These are phyloP conservation scores for Parastagonospora avenae DNA, from an alignment of 2,329 filamentous ascomycete species.

Conservation along the genomic window DNA sequence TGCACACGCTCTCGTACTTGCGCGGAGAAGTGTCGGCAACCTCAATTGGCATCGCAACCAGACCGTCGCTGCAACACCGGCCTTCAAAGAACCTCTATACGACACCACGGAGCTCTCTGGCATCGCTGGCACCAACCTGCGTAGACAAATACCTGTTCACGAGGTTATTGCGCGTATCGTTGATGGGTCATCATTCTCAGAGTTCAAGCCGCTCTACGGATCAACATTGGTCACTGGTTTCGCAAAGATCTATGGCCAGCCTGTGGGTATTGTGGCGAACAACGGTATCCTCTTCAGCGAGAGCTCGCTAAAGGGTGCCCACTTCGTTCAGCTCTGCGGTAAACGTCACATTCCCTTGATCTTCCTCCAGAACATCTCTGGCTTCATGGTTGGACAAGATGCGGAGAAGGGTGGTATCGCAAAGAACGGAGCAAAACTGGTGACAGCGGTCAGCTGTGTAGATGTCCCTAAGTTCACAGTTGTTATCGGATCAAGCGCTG, in stretches of 20 bases:
- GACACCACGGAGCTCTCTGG: slow-evolving; percentile 79
- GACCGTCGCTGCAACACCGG: slow-evolving; percentile 38
- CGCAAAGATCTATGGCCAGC: slow-evolving; percentile 85
- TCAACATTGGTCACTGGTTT: slow-evolving; percentile 88
- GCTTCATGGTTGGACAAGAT: slow-evolving; percentile 96
- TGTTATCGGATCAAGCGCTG: slow-evolving; percentile 89
- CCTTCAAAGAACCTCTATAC: slow-evolving; percentile 78
- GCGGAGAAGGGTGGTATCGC: slow-evolving; percentile 95
- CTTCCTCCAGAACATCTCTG: slow-evolving; percentile 95
- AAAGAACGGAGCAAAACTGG: slow-evolving; percentile 96
- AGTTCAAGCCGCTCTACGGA: slow-evolving; percentile 94
- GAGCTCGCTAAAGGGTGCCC: slow-evolving; percentile 88
- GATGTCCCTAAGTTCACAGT: slow-evolving; percentile 97
- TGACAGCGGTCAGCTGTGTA: slow-evolving; percentile 91
- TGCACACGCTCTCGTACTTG: slow-evolving; percentile 85
- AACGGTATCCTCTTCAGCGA: slow-evolving; percentile 94
- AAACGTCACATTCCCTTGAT: slow-evolving; percentile 88
- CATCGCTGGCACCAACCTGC: slow-evolving; percentile 88
- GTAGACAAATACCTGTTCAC: slow-evolving; percentile 81
- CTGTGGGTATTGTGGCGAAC: slow-evolving; percentile 92
- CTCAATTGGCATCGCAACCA: slow-evolving; percentile 78
- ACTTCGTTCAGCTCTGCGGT: slow-evolving; percentile 94
- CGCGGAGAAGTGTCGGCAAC: slow-evolving; percentile 81
- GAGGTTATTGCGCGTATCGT: slow-evolving; percentile 93
- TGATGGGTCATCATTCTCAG: slow-evolving; percentile 85